Percentiles rank a stretch among this genome's conserved stretches.
These are phyloP conservation scores for Begonia peltatifolia DNA, from an alignment of 306 rosid genomes.

Conservation along the genomic window DNA sequence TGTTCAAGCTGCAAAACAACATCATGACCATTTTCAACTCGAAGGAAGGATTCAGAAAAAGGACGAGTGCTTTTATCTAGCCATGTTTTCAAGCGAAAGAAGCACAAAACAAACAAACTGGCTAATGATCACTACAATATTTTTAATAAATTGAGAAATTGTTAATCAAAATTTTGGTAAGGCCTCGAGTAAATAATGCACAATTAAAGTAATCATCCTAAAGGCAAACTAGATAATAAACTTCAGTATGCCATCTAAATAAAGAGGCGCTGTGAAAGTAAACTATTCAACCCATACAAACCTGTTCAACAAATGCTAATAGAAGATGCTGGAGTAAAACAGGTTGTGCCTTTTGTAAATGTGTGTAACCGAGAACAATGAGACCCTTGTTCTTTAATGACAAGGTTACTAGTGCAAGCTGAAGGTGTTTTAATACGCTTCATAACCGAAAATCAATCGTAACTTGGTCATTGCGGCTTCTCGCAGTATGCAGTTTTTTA, in stretches of 20 bases:
- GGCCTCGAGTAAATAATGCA: too few relatives aligned
- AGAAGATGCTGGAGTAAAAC: conserved; percentile 73
- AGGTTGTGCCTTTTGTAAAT: conserved; percentile 86
- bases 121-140: too few relatives aligned
- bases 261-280: too few relatives aligned
- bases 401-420: conserved; percentile 45
- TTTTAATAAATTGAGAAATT: too few relatives aligned
- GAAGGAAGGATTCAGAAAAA: conserved; percentile 1
- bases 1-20: conserved; percentile 65
- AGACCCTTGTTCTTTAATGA: conserved; percentile 53
- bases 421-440: conserved; percentile 42
- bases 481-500: conserved; percentile 83
- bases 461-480: conserved; percentile 85
- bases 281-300: conserved; percentile 11
- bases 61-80: too few relatives aligned
- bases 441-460: conserved; percentile 70
- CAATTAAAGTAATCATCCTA: too few relatives aligned
- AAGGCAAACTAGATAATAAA: too few relatives aligned
- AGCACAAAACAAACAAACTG: neutral
- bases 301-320: conserved; percentile 91
- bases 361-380: conserved; percentile 89
- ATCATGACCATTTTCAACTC: conserved; percentile 8
- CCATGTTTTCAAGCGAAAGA: too few relatives aligned
- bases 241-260: too few relatives aligned
- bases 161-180: too few relatives aligned